Conservation (phyloP, 2,329 filamentous ascomycete species). For the Talaromyces sp. region DNA sequence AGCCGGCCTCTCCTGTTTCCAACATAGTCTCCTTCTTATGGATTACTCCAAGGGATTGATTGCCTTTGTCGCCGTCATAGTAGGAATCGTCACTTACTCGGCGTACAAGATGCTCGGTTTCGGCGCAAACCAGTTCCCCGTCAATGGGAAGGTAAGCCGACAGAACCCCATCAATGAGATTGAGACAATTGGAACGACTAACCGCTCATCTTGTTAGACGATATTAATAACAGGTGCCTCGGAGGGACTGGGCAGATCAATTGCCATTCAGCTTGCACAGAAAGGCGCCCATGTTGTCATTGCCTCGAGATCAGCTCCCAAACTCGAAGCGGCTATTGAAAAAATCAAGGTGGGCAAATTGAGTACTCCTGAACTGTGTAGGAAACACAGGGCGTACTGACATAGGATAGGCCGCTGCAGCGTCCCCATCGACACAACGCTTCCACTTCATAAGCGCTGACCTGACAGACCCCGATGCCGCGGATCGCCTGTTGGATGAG, state of each 20-base stretch:
- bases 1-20: not conserved
- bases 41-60: slow-evolving; percentile 23
- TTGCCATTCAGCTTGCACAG: slow-evolving; percentile 66
- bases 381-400: slow-evolving; percentile 12
- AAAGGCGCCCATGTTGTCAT: slow-evolving; percentile 86
- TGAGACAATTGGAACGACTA: not conserved
- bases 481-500: slow-evolving; percentile 63
- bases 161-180: not conserved
- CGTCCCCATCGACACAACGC: slow-evolving; percentile 61
- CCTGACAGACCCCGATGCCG: slow-evolving; percentile 65
- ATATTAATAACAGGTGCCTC: slow-evolving; percentile 86
- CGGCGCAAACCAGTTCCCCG: slow-evolving; percentile 65
- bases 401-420: slow-evolving; percentile 55
- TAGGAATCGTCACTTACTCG: slow-evolving; percentile 30
- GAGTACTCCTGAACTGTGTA: not conserved
- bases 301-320: slow-evolving; percentile 69
- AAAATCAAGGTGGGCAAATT: slow-evolving; percentile 55
- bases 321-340: slow-evolving; percentile 66
- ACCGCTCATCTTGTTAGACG: slow-evolving; percentile 53
- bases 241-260: slow-evolving; percentile 80
- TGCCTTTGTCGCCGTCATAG: slow-evolving; percentile 29
- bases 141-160: slow-evolving; percentile 69
- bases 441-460: slow-evolving; percentile 84
- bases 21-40: slow-evolving; percentile 14
- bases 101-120: slow-evolving; percentile 38